Evolutionary conservation across 345 rosid genomes (phyloP), one percentile per base, ranked within the genome.

Genomic region (Gossypium herbaceum): DNA sequence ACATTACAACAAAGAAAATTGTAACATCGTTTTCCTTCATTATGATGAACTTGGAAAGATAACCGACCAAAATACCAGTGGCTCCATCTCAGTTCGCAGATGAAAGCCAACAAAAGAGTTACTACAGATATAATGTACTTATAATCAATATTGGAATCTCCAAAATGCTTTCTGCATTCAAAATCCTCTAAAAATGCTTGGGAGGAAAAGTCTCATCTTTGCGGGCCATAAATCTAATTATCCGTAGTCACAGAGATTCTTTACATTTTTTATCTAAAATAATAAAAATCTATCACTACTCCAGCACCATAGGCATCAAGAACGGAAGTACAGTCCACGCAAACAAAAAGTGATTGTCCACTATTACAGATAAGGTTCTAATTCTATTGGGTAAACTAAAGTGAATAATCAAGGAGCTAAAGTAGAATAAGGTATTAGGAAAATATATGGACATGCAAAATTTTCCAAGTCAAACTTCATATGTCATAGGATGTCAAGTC

Each of bases 281-380:
- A 25, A 39, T 25, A 59, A 73, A 34, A 73, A 44, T 20, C 51
- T 59, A 60, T 45, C 22, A 22, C 68, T 29, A 52, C 48, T 34
- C n/a, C 12, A n/a, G 62, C 25, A n/a, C 29, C 61, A 54, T 11
- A n/a, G 13, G 13, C 29, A 55, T 55, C 12, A 52, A 51, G 11
- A 54, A 19, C 63, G 17, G 29, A 39, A 39, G 47, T 39, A 55
- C 64, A 12, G 60, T 45, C 47, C 48, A 29, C 29, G 12, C 48
- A 29, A 29, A 52, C 17, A n/a, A 25, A 19, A 51, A 29, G 24
- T 70, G 47, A 70, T 34, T 17, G 47, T 51, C 44, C 59, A 51
- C 59, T 51, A 27, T 69, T 27, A 27, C 73, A 52, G 22, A 69
- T 50, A 51, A 51, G 59, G 73, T 69, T 50, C 60, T 15, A 20